Evolutionary conservation across 768 basidiomycete genomes (phyloP).

Genomic region (Boletales sp.): DNA sequence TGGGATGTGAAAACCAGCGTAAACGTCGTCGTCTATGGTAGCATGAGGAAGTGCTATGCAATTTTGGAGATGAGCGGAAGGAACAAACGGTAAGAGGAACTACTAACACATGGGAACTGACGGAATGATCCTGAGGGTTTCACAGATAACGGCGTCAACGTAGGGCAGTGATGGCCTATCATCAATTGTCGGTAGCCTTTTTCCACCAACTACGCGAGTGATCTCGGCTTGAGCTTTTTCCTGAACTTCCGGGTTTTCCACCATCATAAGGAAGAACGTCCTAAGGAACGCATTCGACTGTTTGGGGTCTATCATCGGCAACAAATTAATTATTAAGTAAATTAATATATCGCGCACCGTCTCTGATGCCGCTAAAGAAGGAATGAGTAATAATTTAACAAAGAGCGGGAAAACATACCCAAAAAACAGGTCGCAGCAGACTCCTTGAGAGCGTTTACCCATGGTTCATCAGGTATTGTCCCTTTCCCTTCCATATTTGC

Average conservation of each 20-base stretch:
- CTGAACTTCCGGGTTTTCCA: conserved; percentile 4
- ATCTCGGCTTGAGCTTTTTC: conserved; percentile 14
- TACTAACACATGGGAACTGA: conserved; percentile 6
- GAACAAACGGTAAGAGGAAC: background rate
- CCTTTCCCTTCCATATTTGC: conserved; percentile 1
- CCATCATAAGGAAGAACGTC: conserved; percentile 11
- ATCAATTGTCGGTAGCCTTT: conserved; percentile 4
- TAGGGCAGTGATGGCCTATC: conserved; percentile 5
- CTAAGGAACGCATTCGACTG: background rate
- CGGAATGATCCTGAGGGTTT: conserved; percentile 2
- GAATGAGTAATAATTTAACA: background rate
- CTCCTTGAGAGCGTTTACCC: conserved; percentile 9
- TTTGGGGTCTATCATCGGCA: background rate
- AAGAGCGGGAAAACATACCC: background rate
- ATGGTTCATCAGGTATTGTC: background rate
- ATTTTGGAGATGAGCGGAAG: background rate
- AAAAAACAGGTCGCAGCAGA: conserved; percentile 7
- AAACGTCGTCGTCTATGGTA: conserved; percentile 4
- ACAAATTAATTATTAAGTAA: too few relatives aligned
- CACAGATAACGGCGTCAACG: conserved; percentile 6
- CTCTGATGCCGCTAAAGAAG: conserved; percentile 3
- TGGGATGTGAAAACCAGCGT: conserved; percentile 7
- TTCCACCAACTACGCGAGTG: conserved; percentile 4
- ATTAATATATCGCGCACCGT: conserved; percentile 1
- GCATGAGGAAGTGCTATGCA: conserved; percentile 1